Conservation (phyloP, 352 stramenopile species). For the Phytophthora sansomeana region DNA sequence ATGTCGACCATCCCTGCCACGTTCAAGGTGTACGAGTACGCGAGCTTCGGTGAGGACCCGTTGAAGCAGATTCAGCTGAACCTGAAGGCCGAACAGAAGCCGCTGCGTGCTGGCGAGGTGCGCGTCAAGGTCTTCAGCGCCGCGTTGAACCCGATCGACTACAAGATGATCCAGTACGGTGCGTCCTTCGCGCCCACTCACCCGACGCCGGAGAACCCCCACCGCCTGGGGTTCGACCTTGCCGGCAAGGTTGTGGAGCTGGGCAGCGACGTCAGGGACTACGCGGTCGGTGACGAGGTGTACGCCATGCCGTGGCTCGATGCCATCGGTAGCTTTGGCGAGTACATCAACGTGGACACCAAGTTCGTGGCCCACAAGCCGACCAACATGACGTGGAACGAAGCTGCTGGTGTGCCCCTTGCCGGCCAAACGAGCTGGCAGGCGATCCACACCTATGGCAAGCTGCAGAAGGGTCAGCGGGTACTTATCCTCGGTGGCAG, state of each 20-base stretch:
- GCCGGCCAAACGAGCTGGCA: slow-evolving; percentile 44
- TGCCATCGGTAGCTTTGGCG: slow-evolving; percentile 30
- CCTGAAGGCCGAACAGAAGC: slow-evolving; percentile 15
- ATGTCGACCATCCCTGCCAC: slow-evolving; percentile 14
- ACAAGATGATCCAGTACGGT: slow-evolving; percentile 22
- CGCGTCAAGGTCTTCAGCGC: slow-evolving; percentile 44
- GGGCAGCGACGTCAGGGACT: slow-evolving; percentile 33
- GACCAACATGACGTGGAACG: slow-evolving; percentile 36
- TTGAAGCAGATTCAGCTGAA: slow-evolving; percentile 38
- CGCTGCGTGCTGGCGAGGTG: slow-evolving; percentile 31
- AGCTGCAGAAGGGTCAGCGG: slow-evolving; percentile 35
- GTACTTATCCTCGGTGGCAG: slow-evolving; percentile 67
- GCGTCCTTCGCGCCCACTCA: not conserved
- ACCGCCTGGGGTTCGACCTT: slow-evolving; percentile 45
- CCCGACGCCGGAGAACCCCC: slow-evolving; percentile 30
- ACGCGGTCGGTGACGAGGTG: slow-evolving; percentile 42
- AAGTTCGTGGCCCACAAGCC: slow-evolving; percentile 43
- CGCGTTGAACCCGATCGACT: slow-evolving; percentile 34
- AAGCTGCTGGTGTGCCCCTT: slow-evolving; percentile 34
- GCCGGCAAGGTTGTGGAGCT: slow-evolving; percentile 45
- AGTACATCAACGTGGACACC: slow-evolving; percentile 38
- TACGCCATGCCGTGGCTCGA: slow-evolving; percentile 29
- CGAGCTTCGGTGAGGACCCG: slow-evolving; percentile 29
- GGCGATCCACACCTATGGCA: slow-evolving; percentile 30
- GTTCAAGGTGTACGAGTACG: slow-evolving; percentile 39